A percentile compares a stretch with the other conserved stretches of the same genome.
These are phyloP conservation scores for Citrus trifoliata DNA, from an alignment of 345 rosid species.

Conservation along the genomic window DNA sequence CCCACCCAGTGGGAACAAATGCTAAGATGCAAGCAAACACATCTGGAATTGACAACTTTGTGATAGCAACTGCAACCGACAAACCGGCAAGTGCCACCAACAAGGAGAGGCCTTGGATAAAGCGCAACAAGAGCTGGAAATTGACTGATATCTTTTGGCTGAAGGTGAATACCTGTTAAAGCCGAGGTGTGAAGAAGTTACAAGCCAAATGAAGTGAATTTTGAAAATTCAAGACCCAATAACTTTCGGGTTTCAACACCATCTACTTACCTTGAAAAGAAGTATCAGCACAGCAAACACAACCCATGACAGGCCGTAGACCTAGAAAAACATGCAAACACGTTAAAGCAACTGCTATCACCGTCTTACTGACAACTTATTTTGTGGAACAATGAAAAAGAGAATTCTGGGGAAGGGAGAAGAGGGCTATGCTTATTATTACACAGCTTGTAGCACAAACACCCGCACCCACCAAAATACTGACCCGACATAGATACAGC, in stretches of 20 bases:
- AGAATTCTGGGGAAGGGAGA: background rate
- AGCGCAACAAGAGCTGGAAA: slow-evolving; percentile 87
- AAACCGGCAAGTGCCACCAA: slow-evolving; percentile 76
- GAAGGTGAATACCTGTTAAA: slow-evolving; percentile 81
- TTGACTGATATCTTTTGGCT: slow-evolving; percentile 96
- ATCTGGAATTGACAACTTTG: slow-evolving; percentile 50
- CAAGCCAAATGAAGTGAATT: background rate
- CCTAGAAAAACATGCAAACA: slow-evolving; percentile 35
- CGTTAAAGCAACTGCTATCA: background rate
- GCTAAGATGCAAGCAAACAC: slow-evolving; percentile 81
- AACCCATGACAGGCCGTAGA: slow-evolving; percentile 84
- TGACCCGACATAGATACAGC: background rate
- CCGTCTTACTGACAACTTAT: background rate
- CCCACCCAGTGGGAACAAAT: slow-evolving; percentile 96
- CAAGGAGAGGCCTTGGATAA: slow-evolving; percentile 79
- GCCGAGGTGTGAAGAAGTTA: slow-evolving; percentile 9
- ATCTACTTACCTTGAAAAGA: slow-evolving; percentile 71
- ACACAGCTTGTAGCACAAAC: background rate
- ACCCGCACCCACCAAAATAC: background rate
- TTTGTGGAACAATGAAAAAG: background rate
- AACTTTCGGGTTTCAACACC: background rate
- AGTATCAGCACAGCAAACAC: slow-evolving; percentile 61
- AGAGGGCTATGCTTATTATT: background rate
- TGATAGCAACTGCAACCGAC: slow-evolving; percentile 51
- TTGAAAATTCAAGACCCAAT: background rate